These are phyloP conservation scores for Ophiostoma ips DNA, from an alignment of 2,329 filamentous ascomycete genomes.

Conservation along the genomic window DNA sequence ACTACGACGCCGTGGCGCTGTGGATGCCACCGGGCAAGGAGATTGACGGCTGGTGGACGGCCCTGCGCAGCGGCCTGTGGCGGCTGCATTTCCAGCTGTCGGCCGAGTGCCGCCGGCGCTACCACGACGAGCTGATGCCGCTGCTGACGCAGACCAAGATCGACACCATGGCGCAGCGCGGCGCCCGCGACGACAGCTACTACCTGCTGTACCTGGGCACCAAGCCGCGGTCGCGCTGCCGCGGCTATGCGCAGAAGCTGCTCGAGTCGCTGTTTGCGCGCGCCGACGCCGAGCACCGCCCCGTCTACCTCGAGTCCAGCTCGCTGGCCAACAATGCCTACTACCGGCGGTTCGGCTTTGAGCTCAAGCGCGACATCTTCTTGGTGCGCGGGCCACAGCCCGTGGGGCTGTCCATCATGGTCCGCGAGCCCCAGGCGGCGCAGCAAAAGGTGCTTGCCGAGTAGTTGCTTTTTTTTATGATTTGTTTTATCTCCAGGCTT, in stretches of 20 bases:
- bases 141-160: conserved; percentile 60
- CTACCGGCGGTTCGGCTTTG: conserved; percentile 65
- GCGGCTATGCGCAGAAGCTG: conserved; percentile 58
- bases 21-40: conserved; percentile 67
- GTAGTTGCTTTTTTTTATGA: too few relatives aligned
- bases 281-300: conserved; percentile 53
- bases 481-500: too few relatives aligned
- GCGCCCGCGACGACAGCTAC: conserved; percentile 36
- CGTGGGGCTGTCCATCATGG: conserved; percentile 66
- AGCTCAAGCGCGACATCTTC: conserved; percentile 46
- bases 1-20: conserved; percentile 65
- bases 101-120: conserved; percentile 55
- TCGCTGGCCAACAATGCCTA: conserved; percentile 53
- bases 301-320: conserved; percentile 70
- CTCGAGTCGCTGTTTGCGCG: conserved; percentile 53
- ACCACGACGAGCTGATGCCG: conserved; percentile 65
- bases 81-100: conserved; percentile 62
- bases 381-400: conserved; percentile 44
- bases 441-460: conserved; percentile 11
- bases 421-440: conserved; percentile 48
- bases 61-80: conserved; percentile 65
- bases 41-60: conserved; percentile 59
- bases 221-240: conserved; percentile 52
- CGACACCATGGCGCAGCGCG: conserved; percentile 48
- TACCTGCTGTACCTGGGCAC: conserved; percentile 78